Evolutionary conservation across 768 basidiomycete genomes (phyloP).

Genomic region (Mycena floridula): DNA sequence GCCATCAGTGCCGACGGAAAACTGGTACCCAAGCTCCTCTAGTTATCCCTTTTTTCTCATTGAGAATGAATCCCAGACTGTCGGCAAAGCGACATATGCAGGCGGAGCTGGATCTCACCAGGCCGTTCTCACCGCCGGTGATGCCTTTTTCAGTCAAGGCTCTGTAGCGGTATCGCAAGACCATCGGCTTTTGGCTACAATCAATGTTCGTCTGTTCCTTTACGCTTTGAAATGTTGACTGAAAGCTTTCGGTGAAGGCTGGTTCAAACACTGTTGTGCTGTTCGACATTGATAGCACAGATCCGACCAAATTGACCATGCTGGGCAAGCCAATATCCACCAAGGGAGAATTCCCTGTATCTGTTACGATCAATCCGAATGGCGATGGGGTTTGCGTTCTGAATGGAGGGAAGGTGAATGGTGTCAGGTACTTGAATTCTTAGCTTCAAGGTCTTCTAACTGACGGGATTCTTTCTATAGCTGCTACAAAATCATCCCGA

Average conservation of each 20-base stretch:
- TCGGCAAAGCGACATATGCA: slow-evolving; percentile 22
- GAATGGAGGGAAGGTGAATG: slow-evolving; percentile 38
- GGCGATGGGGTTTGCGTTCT: slow-evolving; percentile 28
- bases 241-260: slow-evolving; percentile 20
- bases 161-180: slow-evolving; percentile 29
- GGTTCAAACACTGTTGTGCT: slow-evolving; percentile 40
- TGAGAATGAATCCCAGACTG: slow-evolving; percentile 13
- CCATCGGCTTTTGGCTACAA: slow-evolving; percentile 28
- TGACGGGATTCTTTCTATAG: neutral
- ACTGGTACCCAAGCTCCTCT: slow-evolving; percentile 20
- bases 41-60: neutral
- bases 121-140: slow-evolving; percentile 25
- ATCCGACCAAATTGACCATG: slow-evolving; percentile 34
- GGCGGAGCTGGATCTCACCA: slow-evolving; percentile 32
- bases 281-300: slow-evolving; percentile 34
- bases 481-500: slow-evolving; percentile 17
- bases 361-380: slow-evolving; percentile 29
- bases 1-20: slow-evolving; percentile 36
- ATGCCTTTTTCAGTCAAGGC: slow-evolving; percentile 36
- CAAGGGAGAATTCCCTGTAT: slow-evolving; percentile 47
- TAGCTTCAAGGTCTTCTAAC: slow-evolving; percentile 2
- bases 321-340: slow-evolving; percentile 37
- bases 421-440: slow-evolving; percentile 26
- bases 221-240: neutral
- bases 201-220: slow-evolving; percentile 22